phyloP scores from a whole-genome alignment of 805 yeast genomes.

The Maudiozyma turicensis region DNA sequence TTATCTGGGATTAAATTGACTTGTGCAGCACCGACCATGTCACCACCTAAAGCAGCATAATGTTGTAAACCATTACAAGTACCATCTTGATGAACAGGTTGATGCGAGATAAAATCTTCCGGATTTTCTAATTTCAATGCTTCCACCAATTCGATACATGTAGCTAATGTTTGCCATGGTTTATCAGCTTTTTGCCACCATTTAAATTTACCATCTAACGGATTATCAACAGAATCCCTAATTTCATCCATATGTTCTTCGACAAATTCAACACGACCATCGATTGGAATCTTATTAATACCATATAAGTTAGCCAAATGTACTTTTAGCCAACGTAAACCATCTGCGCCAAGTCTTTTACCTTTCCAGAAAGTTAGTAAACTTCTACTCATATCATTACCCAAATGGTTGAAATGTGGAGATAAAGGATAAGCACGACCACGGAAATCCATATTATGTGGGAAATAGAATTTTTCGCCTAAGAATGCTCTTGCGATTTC shows the following conservation, averaged over 20 bases:
- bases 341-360: conserved; percentile 50
- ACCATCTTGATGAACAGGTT: conserved; percentile 81
- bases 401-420: conserved; percentile 73
- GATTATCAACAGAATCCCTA: conserved; percentile 50
- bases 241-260: conserved; percentile 49
- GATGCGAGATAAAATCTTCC: conserved; percentile 52
- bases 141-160: conserved; percentile 55
- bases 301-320: conserved; percentile 70
- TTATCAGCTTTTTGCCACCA: conserved; percentile 73
- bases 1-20: conserved; percentile 65
- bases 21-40: conserved; percentile 70
- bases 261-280: conserved; percentile 50
- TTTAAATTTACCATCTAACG: conserved; percentile 39
- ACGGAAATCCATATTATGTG: conserved; percentile 73
- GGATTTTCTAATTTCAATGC: conserved; percentile 59
- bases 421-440: conserved; percentile 79
- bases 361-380: conserved; percentile 72
- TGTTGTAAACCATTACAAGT: conserved; percentile 82
- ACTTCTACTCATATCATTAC: conserved; percentile 69
- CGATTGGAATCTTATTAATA: conserved; percentile 59
- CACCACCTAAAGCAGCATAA: conserved; percentile 84
- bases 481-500: conserved; percentile 91
- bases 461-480: conserved; percentile 70
- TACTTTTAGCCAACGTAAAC: conserved; percentile 65
- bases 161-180: conserved; percentile 74